A percentile compares a stretch with the other conserved stretches of the same genome.
Conservation (phyloP, 345 rosid species). For the Eucalyptus sideroxylon region DNA sequence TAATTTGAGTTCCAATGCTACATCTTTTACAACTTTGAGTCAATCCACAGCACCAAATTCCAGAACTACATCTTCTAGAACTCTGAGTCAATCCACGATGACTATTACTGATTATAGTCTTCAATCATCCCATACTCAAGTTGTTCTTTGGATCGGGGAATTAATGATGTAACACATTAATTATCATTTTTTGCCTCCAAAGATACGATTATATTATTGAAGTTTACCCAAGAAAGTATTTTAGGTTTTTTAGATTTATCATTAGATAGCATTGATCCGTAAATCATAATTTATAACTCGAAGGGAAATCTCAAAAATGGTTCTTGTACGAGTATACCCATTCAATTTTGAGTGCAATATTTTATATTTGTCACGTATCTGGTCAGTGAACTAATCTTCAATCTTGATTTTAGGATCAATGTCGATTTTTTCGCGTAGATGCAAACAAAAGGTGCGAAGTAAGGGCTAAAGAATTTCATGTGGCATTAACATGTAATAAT, state of each 20-base stretch:
- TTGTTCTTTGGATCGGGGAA: fast-evolving
- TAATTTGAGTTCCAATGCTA: no score
- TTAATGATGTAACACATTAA: no score
- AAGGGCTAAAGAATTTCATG: background rate
- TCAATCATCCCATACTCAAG: no score
- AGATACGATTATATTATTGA: fast-evolving
- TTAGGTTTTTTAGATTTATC: no score
- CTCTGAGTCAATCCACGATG: no score
- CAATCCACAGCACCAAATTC: fast-evolving
- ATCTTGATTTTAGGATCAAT: background rate
- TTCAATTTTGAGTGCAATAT: background rate
- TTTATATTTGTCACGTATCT: background rate
- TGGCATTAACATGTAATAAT: background rate
- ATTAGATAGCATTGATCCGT: no score
- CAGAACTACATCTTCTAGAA: no score
- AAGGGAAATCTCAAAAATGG: no score
- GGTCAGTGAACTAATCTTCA: background rate
- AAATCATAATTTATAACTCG: background rate
- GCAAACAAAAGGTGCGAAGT: background rate
- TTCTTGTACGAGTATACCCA: background rate
- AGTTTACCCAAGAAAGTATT: no score
- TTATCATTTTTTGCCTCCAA: no score
- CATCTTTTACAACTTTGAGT: no score
- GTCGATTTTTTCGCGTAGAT: no score
- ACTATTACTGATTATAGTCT: fast-evolving